These are phyloP conservation scores for Lichtheimia hyalospora DNA, from an alignment of 371 early-diverging fungal species.

Conservation along the genomic window DNA sequence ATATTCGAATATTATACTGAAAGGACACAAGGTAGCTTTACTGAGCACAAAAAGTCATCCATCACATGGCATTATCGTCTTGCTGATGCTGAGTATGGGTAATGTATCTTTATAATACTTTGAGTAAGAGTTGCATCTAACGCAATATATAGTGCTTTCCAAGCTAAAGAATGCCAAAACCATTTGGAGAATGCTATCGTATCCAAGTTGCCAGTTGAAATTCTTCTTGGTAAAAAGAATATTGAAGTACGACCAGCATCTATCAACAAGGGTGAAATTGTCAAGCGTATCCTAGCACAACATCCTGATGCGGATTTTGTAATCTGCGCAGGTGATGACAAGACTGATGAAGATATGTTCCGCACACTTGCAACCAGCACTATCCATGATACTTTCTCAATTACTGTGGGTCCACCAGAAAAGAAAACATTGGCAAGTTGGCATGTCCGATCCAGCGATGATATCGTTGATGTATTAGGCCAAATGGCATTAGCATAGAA, in stretches of 20 bases:
- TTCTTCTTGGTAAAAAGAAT: constrained; percentile 95
- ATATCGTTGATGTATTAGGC: constrained; percentile 36
- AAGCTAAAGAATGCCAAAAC: constrained; percentile 91
- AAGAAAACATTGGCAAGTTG: constrained; percentile 85
- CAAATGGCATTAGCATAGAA: constrained; percentile 1
- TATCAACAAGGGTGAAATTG: constrained; percentile 92
- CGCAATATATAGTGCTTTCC: constrained; percentile 85
- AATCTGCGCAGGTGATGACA: constrained; percentile 95
- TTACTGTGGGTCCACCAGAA: constrained; percentile 74
- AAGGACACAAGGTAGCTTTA: constrained; percentile 82
- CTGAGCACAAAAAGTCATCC: constrained; percentile 82
- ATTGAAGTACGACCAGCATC: constrained; percentile 85
- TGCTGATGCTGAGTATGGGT: constrained; percentile 85
- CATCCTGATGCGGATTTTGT: constrained; percentile 81
- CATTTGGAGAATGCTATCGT: constrained; percentile 86
- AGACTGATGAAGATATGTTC: constrained; percentile 98
- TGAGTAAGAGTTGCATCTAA: constrained; percentile 82
- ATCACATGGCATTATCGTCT: constrained; percentile 92
- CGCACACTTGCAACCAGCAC: constrained; percentile 22
- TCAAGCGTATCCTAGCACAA: constrained; percentile 71
- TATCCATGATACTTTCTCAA: constrained; percentile 43
- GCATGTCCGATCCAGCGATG: constrained; percentile 63
- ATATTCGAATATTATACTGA: constrained; percentile 91
- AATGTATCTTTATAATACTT: constrained; percentile 85
- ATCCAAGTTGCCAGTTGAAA: constrained; percentile 91